Base-by-base conservation (phyloP, 805 yeast species). In the Suhomyces sp. region DNA sequence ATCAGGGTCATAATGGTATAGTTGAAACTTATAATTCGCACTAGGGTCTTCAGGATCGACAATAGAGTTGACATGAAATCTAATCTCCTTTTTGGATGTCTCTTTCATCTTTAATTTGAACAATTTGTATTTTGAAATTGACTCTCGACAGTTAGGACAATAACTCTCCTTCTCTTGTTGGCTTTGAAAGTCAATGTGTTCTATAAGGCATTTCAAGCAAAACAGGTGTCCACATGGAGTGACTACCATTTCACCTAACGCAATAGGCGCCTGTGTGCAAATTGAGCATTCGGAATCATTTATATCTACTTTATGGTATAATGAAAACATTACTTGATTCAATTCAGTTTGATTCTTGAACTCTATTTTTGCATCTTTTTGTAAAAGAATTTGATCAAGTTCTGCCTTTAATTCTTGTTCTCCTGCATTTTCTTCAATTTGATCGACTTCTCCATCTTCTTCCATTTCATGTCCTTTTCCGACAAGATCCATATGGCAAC, bases 191-290 rank as follows among this genome's bases (percentile, higher is more conserved):
- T 77, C 79, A 40, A 88, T 73, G 55, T 87, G 93, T 35, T 81
- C 88, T 39, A 78, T 46, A 17, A 90, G 50, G 56, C 97, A 91
- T 14, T 65, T 68, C 21, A 80, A 61, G 54, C 97, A 91, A 43
- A 81, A 88, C 28, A 79, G 60, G 58, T 91, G 98, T 19, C 84
- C 82, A 62, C 98, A 91, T 23, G 78, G 79, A 0, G 90, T 77
- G 9, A 91, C 70, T 0, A 80, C 70, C 27, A 76, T 67, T 19
- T 77, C 76, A 1, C 70, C 60, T 2, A 70, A 46, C 1, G 69
- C 64, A 12, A 86, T 80, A 0, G 87, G 81, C 18, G 76, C 76
- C 2, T 79, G 73, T 0, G 88, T 79, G 57, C 98, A 91, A 16
- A 90, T 86, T 0, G 95, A 79, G 50, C 98, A 90, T 56, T 88